phyloP scores from a whole-genome alignment of 2,329 filamentous ascomycete genomes.

The Fusarium sulawesiense region DNA sequence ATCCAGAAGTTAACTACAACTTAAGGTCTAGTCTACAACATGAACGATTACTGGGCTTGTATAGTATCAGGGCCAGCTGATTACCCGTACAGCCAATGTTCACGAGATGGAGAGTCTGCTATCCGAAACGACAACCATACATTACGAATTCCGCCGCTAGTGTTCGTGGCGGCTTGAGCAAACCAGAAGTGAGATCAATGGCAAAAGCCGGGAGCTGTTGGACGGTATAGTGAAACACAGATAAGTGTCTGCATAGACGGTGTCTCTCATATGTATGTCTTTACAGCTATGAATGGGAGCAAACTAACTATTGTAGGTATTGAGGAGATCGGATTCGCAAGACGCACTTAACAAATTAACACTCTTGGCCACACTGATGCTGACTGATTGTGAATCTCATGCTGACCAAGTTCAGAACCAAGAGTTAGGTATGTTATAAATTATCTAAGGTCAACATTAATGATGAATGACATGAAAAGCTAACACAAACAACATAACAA shows the following conservation, averaged over 20 bases:
- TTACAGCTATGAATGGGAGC: too few relatives aligned
- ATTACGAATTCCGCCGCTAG: fast-evolving
- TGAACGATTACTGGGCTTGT: neutral
- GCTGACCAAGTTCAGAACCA: neutral
- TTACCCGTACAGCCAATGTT: neutral
- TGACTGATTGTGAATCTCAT: neutral
- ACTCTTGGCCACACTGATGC: neutral
- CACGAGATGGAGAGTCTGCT: neutral
- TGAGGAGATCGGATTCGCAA: neutral
- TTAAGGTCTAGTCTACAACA: neutral
- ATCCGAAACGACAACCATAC: neutral
- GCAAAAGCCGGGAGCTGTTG: neutral
- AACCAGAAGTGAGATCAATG: too few relatives aligned
- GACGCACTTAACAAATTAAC: neutral
- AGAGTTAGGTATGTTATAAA: too few relatives aligned
- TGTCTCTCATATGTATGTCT: too few relatives aligned
- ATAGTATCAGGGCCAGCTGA: neutral
- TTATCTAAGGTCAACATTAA: too few relatives aligned
- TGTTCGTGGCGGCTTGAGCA: neutral
- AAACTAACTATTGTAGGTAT: too few relatives aligned
- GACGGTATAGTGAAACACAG: too few relatives aligned
- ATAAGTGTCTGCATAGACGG: too few relatives aligned
- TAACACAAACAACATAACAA: neutral
- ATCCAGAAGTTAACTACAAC: neutral
- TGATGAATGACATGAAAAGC: too few relatives aligned